These are phyloP conservation scores for Datisca glomerata DNA, from an alignment of 306 rosid species.

Conservation along the genomic window DNA sequence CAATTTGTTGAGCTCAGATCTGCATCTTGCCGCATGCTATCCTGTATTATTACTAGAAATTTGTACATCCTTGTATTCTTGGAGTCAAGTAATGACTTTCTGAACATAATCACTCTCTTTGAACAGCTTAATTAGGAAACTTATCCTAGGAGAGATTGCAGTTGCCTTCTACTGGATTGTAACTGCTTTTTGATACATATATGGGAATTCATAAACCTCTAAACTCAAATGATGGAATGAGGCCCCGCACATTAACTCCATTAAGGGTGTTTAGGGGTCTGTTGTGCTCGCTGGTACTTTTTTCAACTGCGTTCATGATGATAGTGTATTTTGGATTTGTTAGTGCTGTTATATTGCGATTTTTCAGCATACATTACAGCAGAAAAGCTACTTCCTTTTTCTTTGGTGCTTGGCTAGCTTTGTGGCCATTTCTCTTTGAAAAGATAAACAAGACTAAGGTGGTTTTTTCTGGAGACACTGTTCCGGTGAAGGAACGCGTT, in stretches of 20 bases:
- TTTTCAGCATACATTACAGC: constrained; percentile 43
- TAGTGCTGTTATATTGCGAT: constrained; percentile 27
- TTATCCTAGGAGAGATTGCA: no score
- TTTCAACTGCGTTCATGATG: constrained; percentile 71
- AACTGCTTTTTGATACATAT: no score
- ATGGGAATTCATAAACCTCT: no score
- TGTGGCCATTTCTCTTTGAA: constrained; percentile 90
- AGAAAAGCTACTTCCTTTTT: constrained; percentile 56
- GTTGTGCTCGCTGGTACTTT: constrained; percentile 60
- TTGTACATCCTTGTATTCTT: no score
- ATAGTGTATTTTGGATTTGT: constrained; percentile 64
- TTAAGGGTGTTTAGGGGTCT: constrained; percentile 65
- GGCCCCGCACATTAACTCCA: constrained; percentile 56
- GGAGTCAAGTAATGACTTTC: no score
- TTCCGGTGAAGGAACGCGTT: constrained; percentile 73
- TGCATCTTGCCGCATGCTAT: no score
- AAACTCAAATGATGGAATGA: no score
- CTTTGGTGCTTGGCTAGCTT: constrained; percentile 64
- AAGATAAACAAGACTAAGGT: constrained; percentile 68
- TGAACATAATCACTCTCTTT: no score
- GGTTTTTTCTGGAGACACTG: constrained; percentile 59
- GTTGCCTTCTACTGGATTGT: no score
- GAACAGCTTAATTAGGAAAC: no score
- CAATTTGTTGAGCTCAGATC: no score
- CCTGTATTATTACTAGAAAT: no score